Evolutionary conservation across 768 basidiomycete genomes (phyloP).

Genomic region (Pholiota conissans): DNA sequence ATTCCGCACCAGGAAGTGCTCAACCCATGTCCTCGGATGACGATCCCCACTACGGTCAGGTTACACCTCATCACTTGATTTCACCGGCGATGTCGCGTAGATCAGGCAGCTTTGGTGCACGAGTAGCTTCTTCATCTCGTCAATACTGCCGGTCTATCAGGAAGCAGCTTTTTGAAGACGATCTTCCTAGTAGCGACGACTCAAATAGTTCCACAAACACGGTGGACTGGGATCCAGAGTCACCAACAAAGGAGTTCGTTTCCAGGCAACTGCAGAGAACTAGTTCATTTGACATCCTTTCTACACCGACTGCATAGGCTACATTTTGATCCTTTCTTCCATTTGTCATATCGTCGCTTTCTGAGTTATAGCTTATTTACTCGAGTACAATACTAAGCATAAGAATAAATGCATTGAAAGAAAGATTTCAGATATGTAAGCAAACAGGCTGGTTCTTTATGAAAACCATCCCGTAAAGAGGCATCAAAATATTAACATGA

Average conservation of each 20-base stretch:
- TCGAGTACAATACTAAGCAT: too few relatives aligned
- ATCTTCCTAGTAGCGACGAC: conserved; percentile 24
- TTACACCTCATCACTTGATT: conserved; percentile 65
- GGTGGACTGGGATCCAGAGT: conserved; percentile 20
- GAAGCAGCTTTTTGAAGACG: conserved; percentile 17
- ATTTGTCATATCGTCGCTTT: background rate
- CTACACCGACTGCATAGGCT: too few relatives aligned
- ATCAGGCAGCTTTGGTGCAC: background rate
- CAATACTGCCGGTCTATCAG: conserved; percentile 1
- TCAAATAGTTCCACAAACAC: conserved; percentile 12
- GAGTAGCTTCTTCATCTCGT: background rate
- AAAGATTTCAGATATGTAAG: too few relatives aligned
- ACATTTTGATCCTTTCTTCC: too few relatives aligned
- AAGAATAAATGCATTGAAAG: background rate
- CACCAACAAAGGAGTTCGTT: too few relatives aligned
- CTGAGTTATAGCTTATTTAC: background rate
- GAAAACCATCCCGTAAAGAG: too few relatives aligned
- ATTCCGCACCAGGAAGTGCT: conserved; percentile 22
- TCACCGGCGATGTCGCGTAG: conserved; percentile 47
- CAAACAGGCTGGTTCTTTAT: too few relatives aligned
- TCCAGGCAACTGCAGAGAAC: too few relatives aligned
- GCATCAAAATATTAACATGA: too few relatives aligned
- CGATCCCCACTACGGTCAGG: conserved; percentile 61
- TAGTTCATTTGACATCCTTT: too few relatives aligned
- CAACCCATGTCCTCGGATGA: conserved; percentile 60